Evolutionary conservation across 2,329 filamentous ascomycete species (phyloP).

Genomic region (Alternaria gansuensis): DNA sequence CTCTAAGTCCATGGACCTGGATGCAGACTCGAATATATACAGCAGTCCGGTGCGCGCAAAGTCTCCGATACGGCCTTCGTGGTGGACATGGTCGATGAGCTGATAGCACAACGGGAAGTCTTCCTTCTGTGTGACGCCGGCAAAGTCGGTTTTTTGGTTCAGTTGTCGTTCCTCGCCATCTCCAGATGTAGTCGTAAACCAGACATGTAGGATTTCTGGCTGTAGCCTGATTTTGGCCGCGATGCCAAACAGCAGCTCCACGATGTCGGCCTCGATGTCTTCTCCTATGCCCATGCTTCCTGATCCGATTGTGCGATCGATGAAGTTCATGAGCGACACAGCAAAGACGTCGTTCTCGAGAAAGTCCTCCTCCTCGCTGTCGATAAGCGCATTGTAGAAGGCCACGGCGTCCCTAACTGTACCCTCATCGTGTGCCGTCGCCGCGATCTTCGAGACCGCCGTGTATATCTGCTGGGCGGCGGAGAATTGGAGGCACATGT

Average conservation of each 20-base stretch:
- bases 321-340: conserved; percentile 83
- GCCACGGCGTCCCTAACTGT: conserved; percentile 85
- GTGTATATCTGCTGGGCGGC: conserved; percentile 88
- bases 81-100: conserved; percentile 94
- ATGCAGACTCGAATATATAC: conserved; percentile 94
- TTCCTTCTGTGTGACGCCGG: conserved; percentile 82
- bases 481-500: conserved; percentile 89
- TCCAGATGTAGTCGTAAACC: conserved; percentile 74
- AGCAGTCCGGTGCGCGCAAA: conserved; percentile 93
- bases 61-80: conserved; percentile 92
- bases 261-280: conserved; percentile 86
- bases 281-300: conserved; percentile 76
- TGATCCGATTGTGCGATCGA: conserved; percentile 78
- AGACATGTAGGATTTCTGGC: conserved; percentile 84
- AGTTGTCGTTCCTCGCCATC: conserved; percentile 53
- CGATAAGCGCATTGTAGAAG: conserved; percentile 90
- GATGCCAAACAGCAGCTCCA: conserved; percentile 94
- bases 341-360: conserved; percentile 88
- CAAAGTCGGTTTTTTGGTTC: conserved; percentile 73
- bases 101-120: conserved; percentile 97
- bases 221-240: conserved; percentile 94
- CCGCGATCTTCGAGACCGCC: conserved; percentile 86
- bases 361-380: conserved; percentile 96
- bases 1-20: conserved; percentile 81
- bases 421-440: conserved; percentile 82